phyloP scores from a whole-genome alignment of 2,329 filamentous ascomycete species.

The Aaosphaeria arxii region DNA sequence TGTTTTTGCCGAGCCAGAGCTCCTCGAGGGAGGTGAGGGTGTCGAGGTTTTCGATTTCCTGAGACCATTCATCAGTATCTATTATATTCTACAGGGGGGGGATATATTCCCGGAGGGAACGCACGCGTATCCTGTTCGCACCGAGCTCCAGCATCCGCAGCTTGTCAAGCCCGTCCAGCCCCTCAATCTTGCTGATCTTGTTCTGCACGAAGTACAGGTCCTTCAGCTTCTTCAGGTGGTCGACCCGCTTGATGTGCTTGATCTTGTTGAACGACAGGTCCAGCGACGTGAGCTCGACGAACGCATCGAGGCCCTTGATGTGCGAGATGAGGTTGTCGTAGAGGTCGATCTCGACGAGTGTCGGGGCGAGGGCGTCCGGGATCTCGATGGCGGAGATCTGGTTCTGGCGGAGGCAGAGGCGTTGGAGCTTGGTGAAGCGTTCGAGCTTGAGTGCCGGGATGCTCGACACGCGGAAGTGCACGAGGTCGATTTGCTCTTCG shows the following conservation, averaged over 20 bases:
- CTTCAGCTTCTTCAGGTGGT: constrained; percentile 71
- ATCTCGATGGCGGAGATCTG: constrained; percentile 77
- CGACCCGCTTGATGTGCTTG: constrained; percentile 91
- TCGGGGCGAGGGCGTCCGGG: constrained; percentile 62
- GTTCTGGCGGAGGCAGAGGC: constrained; percentile 91
- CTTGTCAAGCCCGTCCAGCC: constrained; percentile 69
- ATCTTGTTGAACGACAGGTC: constrained; percentile 99
- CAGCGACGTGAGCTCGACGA: constrained; percentile 72
- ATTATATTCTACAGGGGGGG: constrained; percentile 45
- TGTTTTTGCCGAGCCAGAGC: constrained; percentile 95
- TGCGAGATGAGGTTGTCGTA: constrained; percentile 95
- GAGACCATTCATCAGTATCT: neutral
- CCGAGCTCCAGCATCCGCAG: constrained; percentile 85
- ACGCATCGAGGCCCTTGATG: constrained; percentile 75
- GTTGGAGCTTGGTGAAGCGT: constrained; percentile 71
- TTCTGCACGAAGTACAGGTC: constrained; percentile 95
- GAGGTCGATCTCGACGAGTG: constrained; percentile 80
- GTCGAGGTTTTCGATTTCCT: constrained; percentile 81
- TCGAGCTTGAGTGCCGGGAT: constrained; percentile 77
- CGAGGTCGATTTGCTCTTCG: constrained; percentile 68
- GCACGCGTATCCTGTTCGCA: constrained; percentile 76
- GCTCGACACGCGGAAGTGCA: constrained; percentile 80
- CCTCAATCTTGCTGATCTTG: constrained; percentile 85
- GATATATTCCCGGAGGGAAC: neutral
- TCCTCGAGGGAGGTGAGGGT: constrained; percentile 75